Conservation (phyloP, 352 stramenopile genomes). For the Phytophthora capsici region DNA sequence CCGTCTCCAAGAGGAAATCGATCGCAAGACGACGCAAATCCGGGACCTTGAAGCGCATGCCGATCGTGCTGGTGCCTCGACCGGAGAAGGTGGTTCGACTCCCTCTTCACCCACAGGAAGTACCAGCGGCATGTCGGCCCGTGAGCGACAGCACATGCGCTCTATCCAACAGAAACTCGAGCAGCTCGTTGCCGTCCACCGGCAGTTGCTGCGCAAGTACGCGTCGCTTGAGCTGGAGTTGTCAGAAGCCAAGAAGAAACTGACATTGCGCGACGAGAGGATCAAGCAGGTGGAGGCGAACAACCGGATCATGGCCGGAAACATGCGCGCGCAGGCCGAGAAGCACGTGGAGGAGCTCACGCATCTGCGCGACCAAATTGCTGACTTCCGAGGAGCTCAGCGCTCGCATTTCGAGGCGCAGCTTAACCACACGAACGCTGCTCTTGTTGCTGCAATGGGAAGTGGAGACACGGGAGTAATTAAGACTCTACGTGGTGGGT, state of each 20-base stretch:
- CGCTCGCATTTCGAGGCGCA: conserved; percentile 81
- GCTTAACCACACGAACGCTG: conserved; percentile 53
- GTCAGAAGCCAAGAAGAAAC: conserved; percentile 90
- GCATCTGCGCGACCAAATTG: conserved; percentile 84
- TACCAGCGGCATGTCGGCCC: conserved; percentile 70
- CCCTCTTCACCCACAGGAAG: conserved; percentile 37
- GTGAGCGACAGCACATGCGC: conserved; percentile 87
- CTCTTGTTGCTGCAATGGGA: conserved; percentile 32
- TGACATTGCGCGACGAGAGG: conserved; percentile 88
- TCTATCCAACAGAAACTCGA: conserved; percentile 92
- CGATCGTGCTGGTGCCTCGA: conserved; percentile 42
- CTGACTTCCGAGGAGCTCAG: conserved; percentile 80
- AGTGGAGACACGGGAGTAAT: conserved; percentile 47
- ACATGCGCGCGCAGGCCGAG: conserved; percentile 89
- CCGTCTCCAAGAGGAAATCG: conserved; percentile 70
- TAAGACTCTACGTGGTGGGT: conserved; percentile 73
- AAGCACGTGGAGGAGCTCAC: conserved; percentile 90
- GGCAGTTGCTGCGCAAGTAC: conserved; percentile 91
- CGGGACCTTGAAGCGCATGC: conserved; percentile 68
- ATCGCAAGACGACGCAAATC: conserved; percentile 69
- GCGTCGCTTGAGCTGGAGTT: conserved; percentile 88
- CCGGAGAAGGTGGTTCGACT: conserved; percentile 35
- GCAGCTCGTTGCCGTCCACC: conserved; percentile 91
- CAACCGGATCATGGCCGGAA: conserved; percentile 87
- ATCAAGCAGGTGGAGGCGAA: conserved; percentile 92